phyloP scores from a whole-genome alignment of 306 rosid species.

The Castanea sativa region DNA sequence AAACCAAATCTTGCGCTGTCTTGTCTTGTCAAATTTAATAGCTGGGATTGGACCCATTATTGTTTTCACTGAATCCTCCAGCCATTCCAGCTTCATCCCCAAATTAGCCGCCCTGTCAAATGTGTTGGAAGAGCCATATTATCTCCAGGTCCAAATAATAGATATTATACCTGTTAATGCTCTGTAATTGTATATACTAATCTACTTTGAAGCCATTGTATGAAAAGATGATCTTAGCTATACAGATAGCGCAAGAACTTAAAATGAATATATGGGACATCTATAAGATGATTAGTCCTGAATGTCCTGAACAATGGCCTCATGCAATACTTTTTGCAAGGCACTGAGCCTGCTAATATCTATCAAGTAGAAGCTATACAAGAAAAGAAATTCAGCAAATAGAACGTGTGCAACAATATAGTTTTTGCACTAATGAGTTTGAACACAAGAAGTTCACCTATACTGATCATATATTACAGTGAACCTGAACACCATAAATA shows the following conservation, averaged over 20 bases:
- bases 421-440: background rate
- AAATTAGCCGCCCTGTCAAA: slow-evolving; percentile 66
- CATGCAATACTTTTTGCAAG: background rate
- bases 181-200: too few species aligned
- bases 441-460: background rate
- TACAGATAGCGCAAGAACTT: too few species aligned
- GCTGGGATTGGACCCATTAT: slow-evolving; percentile 89
- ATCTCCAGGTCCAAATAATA: background rate
- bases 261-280: too few species aligned
- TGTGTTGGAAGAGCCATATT: background rate
- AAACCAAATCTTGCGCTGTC: slow-evolving; percentile 76
- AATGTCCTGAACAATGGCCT: too few species aligned
- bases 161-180: background rate
- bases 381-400: too few species aligned
- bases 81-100: slow-evolving; percentile 88
- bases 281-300: too few species aligned
- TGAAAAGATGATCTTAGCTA: too few species aligned
- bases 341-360: background rate
- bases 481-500: too few species aligned
- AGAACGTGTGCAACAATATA: background rate
- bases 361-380: background rate
- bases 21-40: slow-evolving; percentile 48
- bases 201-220: too few species aligned
- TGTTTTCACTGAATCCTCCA: slow-evolving; percentile 68
- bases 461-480: too few species aligned